Evolutionary conservation across 177 flowering plant genomes (phyloP).

Genomic region (Vitis hybrid): DNA sequence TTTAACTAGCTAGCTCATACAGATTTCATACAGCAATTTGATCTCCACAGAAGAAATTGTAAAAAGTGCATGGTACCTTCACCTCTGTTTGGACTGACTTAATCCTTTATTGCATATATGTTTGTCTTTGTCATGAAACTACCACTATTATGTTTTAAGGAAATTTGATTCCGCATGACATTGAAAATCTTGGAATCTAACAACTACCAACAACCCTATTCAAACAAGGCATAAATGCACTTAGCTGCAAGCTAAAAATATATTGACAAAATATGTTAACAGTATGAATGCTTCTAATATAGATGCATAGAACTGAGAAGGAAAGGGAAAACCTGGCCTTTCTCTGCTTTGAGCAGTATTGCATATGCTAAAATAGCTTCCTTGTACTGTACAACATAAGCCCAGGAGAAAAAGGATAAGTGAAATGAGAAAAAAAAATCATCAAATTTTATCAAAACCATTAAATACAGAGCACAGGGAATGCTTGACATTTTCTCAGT

Average conservation of each 20-base stretch:
- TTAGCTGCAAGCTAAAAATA: neutral
- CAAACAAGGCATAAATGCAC: neutral
- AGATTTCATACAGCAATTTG: no score
- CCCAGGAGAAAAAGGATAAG: conserved; percentile 2
- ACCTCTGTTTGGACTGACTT: no score
- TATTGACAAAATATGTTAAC: neutral
- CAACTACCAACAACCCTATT: neutral
- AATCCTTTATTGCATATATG: no score
- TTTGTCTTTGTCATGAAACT: no score
- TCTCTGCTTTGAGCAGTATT: conserved; percentile 55
- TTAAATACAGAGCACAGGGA: neutral
- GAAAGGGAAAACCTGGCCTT: conserved; percentile 47
- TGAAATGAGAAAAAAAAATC: neutral
- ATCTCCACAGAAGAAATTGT: no score
- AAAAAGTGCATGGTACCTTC: no score
- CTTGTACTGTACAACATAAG: conserved; percentile 68
- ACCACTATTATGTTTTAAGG: no score
- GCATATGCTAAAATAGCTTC: conserved; percentile 90
- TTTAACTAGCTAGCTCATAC: no score
- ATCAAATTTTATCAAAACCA: neutral
- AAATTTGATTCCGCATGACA: no score
- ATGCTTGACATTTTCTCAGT: neutral
- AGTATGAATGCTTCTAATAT: neutral
- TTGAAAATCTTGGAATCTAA: no score
- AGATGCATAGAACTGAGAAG: neutral